Evolutionary conservation across 768 basidiomycete species (phyloP).

Genomic region (Obba rivulosa): DNA sequence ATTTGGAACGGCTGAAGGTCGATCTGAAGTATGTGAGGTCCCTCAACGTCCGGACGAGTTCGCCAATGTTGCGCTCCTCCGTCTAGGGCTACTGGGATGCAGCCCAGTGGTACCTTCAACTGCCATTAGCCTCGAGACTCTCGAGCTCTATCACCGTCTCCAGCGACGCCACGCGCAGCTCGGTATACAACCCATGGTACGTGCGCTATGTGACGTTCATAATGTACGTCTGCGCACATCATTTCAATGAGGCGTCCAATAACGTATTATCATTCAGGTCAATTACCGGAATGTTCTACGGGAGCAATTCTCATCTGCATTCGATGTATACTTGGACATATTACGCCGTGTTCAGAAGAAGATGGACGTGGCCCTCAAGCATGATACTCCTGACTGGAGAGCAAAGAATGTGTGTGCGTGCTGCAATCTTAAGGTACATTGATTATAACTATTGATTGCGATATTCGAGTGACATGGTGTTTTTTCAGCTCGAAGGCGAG

Average conservation of each 20-base stretch:
- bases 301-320: conserved; percentile 23
- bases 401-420: conserved; percentile 22
- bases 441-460: neutral
- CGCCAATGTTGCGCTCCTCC: neutral
- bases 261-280: conserved; percentile 11
- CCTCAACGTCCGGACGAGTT: neutral
- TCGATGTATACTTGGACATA: conserved; percentile 30
- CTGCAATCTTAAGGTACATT: neutral
- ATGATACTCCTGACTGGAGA: conserved; percentile 25
- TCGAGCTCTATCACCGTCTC: conserved; percentile 1
- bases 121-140: neutral
- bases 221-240: neutral
- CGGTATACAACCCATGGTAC: neutral
- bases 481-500: conserved; percentile 26
- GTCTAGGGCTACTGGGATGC: neutral
- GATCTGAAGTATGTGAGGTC: neutral
- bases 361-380: conserved; percentile 20
- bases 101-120: neutral
- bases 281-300: conserved; percentile 17
- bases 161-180: neutral
- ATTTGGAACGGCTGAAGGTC: neutral
- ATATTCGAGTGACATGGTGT: no score
- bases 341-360: conserved; percentile 10
- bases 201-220: neutral
- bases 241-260: no score